Evolutionary conservation across 257 asterid genomes (phyloP), one percentile per base, ranked within the genome.

Genomic region (Primulina tabacum): DNA sequence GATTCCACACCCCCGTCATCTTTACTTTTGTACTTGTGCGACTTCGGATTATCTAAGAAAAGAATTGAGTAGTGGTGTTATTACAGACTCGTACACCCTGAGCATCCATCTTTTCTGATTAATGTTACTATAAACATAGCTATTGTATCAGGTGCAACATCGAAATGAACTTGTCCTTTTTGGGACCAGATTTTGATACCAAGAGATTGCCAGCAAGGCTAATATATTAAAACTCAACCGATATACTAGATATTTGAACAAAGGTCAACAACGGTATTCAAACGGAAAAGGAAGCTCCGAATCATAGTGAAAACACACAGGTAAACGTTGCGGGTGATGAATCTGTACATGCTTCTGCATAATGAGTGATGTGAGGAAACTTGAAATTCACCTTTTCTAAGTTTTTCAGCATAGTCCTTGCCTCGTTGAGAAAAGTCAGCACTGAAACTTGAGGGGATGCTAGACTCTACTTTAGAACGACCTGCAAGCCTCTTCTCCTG

Each of bases 401-500:
- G 89, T 70, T 85, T 89, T 75, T 89, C 94, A 6, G 95, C 95
- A 62, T 92, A 80, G 79, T 89, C 98, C 82, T 86, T 86, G 75
- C 97, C 97, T 43, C 91, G 96, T 76, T 92, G 97, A 73, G 76
- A 85, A 57, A 88, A 88, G 78, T 92, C 98, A 2, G 97, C 95
- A 65, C 90, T 88, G 77, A 88, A 90, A 84, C 97, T 92, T 77
- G 98, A 79, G 56, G 97, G 95, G 68, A 84, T 80, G 69, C 88
- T 80, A 69, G 93, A 81, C 61, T 93, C 93, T 11, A 81, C 69
- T 80, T 75, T 92, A 37, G 93, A 62, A 73, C 86, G 87, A 71
- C 97, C 94, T 74, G 79, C 78, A 60, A 82, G 83, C 86, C 96
- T 89, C 88, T 87, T 93, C 81, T 93, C 99, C 87, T 93, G 99